Evolutionary conservation across 352 stramenopile species (phyloP).

Genomic region (Phytophthora pseudosyringae): DNA sequence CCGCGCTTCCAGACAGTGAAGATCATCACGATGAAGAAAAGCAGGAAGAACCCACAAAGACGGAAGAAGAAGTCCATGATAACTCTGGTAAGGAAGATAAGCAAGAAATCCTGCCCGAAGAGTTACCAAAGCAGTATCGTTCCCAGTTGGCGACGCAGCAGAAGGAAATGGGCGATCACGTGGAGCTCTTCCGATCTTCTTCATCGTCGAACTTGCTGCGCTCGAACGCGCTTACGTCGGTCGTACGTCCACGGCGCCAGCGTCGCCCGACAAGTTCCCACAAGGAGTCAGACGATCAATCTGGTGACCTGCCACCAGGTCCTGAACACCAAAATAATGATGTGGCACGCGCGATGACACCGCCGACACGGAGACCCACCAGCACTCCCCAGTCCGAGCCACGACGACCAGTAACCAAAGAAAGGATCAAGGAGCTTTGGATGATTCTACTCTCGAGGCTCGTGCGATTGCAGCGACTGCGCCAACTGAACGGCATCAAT

Average conservation of each 20-base stretch:
- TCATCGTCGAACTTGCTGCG: constrained; percentile 18
- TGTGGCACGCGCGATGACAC: constrained; percentile 2
- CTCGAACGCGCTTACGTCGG: constrained; percentile 9
- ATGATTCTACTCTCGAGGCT: constrained; percentile 55
- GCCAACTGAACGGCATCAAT: constrained; percentile 57
- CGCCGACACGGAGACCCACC: neutral
- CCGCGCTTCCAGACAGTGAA: neutral
- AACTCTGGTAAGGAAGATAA: constrained; percentile 2
- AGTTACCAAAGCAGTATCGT: constrained; percentile 32
- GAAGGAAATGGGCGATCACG: constrained; percentile 31
- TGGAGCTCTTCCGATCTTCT: constrained; percentile 36
- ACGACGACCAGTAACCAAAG: constrained; percentile 42
- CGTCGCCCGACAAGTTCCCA: constrained; percentile 36
- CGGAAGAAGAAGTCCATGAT: constrained; percentile 1
- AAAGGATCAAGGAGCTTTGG: constrained; percentile 53
- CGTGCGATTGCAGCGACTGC: constrained; percentile 60
- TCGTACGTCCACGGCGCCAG: constrained; percentile 44
- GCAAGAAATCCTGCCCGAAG: constrained; percentile 10
- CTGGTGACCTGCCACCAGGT: neutral
- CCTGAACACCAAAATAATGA: neutral
- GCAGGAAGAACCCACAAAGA: neutral
- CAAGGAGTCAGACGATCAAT: constrained; percentile 31
- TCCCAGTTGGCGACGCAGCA: constrained; percentile 38
- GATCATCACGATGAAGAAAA: constrained; percentile 5
- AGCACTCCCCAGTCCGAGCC: constrained; percentile 10